Conservation (phyloP, 108 stramenopile species). For the Cyclotella baltica region DNA sequence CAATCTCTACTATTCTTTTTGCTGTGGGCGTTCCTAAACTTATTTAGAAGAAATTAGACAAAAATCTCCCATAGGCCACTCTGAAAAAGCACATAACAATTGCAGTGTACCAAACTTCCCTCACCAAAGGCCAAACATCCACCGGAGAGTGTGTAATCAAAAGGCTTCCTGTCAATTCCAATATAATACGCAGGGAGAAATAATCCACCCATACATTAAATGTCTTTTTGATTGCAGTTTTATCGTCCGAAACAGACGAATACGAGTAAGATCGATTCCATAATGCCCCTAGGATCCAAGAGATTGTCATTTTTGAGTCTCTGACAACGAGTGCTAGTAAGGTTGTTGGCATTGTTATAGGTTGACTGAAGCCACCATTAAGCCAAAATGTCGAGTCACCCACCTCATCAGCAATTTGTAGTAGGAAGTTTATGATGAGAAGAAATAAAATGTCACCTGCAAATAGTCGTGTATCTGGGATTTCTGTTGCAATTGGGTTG, state of each 20-base stretch:
- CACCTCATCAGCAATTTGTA: slow-evolving; percentile 44
- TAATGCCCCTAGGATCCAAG: slow-evolving; percentile 39
- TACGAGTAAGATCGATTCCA: slow-evolving; percentile 45
- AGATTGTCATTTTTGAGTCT: slow-evolving; percentile 52
- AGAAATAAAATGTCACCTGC: slow-evolving; percentile 50
- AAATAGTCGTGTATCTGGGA: slow-evolving; percentile 38
- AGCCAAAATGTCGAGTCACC: slow-evolving; percentile 59
- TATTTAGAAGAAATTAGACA: slow-evolving; percentile 10
- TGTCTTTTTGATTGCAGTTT: slow-evolving; percentile 27
- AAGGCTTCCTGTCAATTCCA: slow-evolving; percentile 36
- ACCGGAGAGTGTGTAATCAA: slow-evolving; percentile 30
- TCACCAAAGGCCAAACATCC: slow-evolving; percentile 20
- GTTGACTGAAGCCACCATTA: slow-evolving; percentile 72
- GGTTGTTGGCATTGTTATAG: slow-evolving; percentile 54
- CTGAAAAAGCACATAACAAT: slow-evolving; percentile 46
- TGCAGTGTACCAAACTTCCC: slow-evolving; percentile 50
- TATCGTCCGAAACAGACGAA: slow-evolving; percentile 36
- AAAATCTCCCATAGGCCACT: slow-evolving; percentile 34
- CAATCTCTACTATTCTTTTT: too few species aligned
- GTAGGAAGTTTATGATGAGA: slow-evolving; percentile 42
- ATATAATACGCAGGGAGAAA: slow-evolving; percentile 37
- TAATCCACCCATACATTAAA: slow-evolving; percentile 47
- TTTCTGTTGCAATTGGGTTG: slow-evolving; percentile 16
- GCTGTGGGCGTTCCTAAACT: too few species aligned
- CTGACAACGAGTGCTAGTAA: slow-evolving; percentile 37